Conservation (phyloP, 441 rosid species). For the Gossypium davidsonii region DNA sequence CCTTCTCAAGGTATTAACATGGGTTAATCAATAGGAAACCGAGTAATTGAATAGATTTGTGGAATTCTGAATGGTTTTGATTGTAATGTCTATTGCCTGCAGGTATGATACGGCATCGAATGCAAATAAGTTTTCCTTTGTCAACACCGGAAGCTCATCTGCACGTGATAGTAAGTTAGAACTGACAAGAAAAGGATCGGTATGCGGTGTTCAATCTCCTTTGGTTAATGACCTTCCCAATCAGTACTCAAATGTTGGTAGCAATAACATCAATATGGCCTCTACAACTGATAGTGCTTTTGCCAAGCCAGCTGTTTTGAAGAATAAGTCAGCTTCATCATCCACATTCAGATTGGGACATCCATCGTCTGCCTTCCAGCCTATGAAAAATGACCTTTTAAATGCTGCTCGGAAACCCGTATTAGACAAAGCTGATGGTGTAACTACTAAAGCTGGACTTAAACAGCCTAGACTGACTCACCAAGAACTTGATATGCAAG, state of each 20-base stretch:
- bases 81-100: slow-evolving; percentile 14
- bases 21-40: background rate
- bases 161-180: slow-evolving; percentile 30
- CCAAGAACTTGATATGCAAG: slow-evolving; percentile 26
- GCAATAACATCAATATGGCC: slow-evolving; percentile 48
- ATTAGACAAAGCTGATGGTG: slow-evolving; percentile 28
- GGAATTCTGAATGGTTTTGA: slow-evolving; percentile 5
- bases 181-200: slow-evolving; percentile 28
- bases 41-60: background rate
- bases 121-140: slow-evolving; percentile 31
- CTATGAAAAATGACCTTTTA: slow-evolving; percentile 22
- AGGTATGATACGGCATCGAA: slow-evolving; percentile 40
- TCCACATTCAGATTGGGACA: slow-evolving; percentile 31
- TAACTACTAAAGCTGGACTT: slow-evolving; percentile 11
- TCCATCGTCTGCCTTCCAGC: slow-evolving; percentile 28
- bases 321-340: slow-evolving; percentile 31
- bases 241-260: slow-evolving; percentile 43
- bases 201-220: slow-evolving; percentile 24
- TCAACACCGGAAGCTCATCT: slow-evolving; percentile 29
- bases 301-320: slow-evolving; percentile 23
- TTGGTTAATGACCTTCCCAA: slow-evolving; percentile 34
- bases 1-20: slow-evolving; percentile 50
- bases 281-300: slow-evolving; percentile 36
- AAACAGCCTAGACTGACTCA: slow-evolving; percentile 24
- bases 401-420: slow-evolving; percentile 22